phyloP scores from a whole-genome alignment of 2,329 filamentous ascomycete species.

The Alternaria atra region DNA sequence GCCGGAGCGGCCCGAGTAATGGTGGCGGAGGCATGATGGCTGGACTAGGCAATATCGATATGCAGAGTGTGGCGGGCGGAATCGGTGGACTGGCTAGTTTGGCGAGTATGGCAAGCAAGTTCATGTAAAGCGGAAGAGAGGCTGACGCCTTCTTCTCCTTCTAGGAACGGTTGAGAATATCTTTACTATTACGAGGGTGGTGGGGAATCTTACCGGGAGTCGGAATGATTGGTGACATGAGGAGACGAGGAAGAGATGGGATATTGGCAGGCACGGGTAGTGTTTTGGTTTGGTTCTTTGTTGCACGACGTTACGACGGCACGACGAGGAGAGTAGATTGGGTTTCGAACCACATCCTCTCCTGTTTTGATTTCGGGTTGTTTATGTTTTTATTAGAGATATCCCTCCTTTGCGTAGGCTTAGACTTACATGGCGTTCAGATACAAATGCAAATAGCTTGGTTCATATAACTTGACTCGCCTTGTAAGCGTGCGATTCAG shows the following conservation, averaged over 20 bases:
- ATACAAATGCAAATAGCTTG: background rate
- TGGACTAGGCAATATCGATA: conserved; percentile 38
- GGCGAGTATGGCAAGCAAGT: conserved; percentile 57
- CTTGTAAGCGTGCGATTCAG: background rate
- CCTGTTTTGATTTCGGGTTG: background rate
- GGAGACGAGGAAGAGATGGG: background rate
- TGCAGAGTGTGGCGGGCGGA: conserved; percentile 45
- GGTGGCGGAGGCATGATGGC: conserved; percentile 38
- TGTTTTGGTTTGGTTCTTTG: background rate
- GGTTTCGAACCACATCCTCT: background rate
- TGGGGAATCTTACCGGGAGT: conserved; percentile 1
- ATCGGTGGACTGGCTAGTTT: conserved; percentile 59
- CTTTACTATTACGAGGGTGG: conserved; percentile 15
- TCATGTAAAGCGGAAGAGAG: conserved; percentile 51
- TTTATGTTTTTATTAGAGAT: conserved; percentile 12
- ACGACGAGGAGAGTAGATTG: background rate
- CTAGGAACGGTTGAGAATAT: conserved; percentile 23
- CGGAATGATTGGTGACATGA: background rate
- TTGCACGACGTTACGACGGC: background rate
- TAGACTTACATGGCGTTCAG: conserved; percentile 3
- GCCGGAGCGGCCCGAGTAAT: conserved; percentile 35
- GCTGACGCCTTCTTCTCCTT: conserved; percentile 7
- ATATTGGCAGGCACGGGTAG: background rate
- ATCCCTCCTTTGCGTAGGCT: conserved; percentile 14
- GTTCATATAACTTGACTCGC: background rate